These are phyloP conservation scores for Gnomoniopsis smithogilvyi DNA, from an alignment of 2,329 filamentous ascomycete species.

Conservation along the genomic window DNA sequence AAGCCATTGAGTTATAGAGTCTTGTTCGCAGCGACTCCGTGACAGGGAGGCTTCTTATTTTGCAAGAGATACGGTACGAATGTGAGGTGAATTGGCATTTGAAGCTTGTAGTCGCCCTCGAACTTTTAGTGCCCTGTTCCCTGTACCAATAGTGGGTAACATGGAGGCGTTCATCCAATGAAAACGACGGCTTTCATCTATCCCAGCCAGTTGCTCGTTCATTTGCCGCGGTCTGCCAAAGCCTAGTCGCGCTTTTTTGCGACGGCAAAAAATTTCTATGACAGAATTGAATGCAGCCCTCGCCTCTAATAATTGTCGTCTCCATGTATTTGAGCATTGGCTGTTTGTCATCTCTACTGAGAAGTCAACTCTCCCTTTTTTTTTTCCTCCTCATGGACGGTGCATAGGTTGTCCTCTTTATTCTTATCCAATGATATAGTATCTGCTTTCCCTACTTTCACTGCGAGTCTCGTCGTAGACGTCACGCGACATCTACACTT, in stretches of 20 bases:
- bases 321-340: neutral
- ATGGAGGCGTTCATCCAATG: neutral
- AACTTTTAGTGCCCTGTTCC: neutral
- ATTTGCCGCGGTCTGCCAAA: neutral
- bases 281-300: neutral
- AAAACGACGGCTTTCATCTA: neutral
- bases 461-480: conserved; percentile 5
- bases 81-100: neutral
- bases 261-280: neutral
- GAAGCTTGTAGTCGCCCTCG: neutral
- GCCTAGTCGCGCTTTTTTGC: neutral
- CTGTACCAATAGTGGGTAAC: neutral
- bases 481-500: conserved; percentile 3
- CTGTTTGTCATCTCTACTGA: neutral
- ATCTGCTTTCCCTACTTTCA: neutral
- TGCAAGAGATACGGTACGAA: neutral
- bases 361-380: neutral
- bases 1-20: conserved; percentile 9
- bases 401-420: neutral
- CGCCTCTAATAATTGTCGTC: neutral
- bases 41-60: neutral
- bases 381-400: neutral
- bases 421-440: conserved; percentile 8
- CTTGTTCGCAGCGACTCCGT: neutral
- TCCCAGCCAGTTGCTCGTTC: neutral